Conservation (phyloP, 495 filamentous ascomycete species). For the Tuber brumale region DNA sequence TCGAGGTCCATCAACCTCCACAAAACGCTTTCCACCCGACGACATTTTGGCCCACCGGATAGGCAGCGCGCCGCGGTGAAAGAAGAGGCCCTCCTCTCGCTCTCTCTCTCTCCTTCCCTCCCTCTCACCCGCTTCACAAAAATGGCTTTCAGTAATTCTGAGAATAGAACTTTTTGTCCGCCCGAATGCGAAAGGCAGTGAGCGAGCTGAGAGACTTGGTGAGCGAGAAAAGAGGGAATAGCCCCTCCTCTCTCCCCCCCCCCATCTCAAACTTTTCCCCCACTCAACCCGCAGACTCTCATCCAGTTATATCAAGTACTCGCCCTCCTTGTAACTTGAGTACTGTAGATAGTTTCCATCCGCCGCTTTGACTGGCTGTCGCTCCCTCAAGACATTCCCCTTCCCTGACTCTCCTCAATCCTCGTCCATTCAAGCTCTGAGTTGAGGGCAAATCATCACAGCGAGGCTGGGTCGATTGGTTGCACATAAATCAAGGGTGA, state of each 20-base stretch:
- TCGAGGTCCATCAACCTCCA: neutral
- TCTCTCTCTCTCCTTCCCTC: neutral
- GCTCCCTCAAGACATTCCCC: neutral
- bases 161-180: neutral
- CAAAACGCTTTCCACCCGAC: neutral
- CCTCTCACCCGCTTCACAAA: neutral
- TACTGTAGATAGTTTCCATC: neutral
- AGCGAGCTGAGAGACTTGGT: neutral
- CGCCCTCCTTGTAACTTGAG: neutral
- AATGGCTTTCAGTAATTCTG: neutral
- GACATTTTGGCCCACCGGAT: slow-evolving; percentile 1
- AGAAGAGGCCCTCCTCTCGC: neutral
- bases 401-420: neutral
- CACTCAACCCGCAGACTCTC: neutral
- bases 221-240: neutral
- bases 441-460: neutral
- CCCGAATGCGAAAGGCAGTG: neutral
- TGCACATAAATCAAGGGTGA: neutral
- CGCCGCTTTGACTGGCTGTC: slow-evolving; percentile 2
- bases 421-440: neutral
- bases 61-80: neutral
- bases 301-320: slow-evolving; percentile 3
- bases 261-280: neutral
- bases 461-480: neutral
- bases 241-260: neutral